Evolutionary conservation across 73 alveolate species (phyloP), one percentile per base, ranked within the genome.

Genomic region (Paramecium sonneborni): DNA sequence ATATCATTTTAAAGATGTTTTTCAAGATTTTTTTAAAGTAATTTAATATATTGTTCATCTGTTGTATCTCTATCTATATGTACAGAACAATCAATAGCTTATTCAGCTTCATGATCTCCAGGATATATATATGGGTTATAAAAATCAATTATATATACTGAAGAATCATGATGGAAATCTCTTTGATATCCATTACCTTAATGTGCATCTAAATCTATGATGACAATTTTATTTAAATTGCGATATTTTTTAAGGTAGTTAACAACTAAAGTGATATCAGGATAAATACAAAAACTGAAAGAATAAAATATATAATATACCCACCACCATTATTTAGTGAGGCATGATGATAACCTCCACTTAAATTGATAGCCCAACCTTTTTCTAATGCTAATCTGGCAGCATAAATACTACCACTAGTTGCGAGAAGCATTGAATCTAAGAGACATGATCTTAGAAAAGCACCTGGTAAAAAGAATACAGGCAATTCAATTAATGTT

Each of bases 341-440:
- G 28, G 98, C 98, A 85, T 96, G 99, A 85, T 96, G 99, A 92
- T 96, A 96, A 6, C 99, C 99, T 5, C 99, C 99, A 41, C 97
- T 87, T 34, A 96, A 93, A 76, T 96, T 96, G 48, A 96, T 95
- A n/a, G 97, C 97, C 95, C 96, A 94, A 26, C 97, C 97, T 38
- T 85, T 44, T 34, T 92, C 23, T 44, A 96, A 5, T 11, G 99
- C 97, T 21, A 94, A 38, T 38, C 88, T 76, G 12, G 97, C 95
- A 3, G 95, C 97, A 52, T 85, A 87, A 11, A 96, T 92, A 34
- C 97, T 95, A 15, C 99, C 99, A 69, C 93, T 43, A n/a, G 98
- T 94, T 7, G 97, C 97, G 11, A 68, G 56, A 58, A 93, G 85
- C 99, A 96, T 96, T 48, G 98, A 97, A 56, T 95, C 94, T 32